These are phyloP conservation scores for Axilococcus clingmanii DNA, from an alignment of 139 green algal genomes.

Conservation along the genomic window DNA sequence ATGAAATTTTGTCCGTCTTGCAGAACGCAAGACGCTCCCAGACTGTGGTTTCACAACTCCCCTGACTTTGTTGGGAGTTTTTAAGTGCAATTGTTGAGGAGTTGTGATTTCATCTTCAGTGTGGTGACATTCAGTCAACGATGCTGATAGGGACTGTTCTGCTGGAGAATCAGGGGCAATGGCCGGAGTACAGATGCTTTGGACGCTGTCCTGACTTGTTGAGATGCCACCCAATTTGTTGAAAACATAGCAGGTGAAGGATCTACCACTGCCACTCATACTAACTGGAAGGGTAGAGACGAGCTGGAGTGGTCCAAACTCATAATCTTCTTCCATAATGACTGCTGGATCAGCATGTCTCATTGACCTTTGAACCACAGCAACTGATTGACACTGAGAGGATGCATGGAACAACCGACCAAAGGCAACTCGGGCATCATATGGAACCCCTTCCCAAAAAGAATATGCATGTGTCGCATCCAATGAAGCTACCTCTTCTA, in stretches of 20 bases:
- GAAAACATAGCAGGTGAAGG: conserved; percentile 80
- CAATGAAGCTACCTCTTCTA: conserved; percentile 40
- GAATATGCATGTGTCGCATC: conserved; percentile 81
- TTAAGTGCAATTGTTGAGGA: too few species aligned
- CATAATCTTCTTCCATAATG: conserved; percentile 48
- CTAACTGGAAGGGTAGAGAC: conserved; percentile 62
- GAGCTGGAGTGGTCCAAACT: conserved; percentile 68
- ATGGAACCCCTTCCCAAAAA: conserved; percentile 89
- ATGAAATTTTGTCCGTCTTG: too few species aligned
- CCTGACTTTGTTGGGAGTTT: too few species aligned
- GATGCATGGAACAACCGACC: conserved; percentile 60
- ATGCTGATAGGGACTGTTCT: too few species aligned
- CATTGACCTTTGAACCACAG: conserved; percentile 75
- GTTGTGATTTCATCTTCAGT: too few species aligned
- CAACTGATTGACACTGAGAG: conserved; percentile 45
- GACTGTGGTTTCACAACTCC: too few species aligned
- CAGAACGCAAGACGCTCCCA: too few species aligned
- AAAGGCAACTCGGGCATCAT: conserved; percentile 57
- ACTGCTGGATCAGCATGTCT: conserved; percentile 32
- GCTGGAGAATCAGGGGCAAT: too few species aligned
- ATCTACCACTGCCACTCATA: conserved; percentile 70
- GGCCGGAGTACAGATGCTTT: too few species aligned
- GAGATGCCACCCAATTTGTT: conserved; percentile 4
- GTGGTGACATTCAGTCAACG: too few species aligned
- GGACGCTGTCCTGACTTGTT: neutral